A percentile compares a stretch with the other conserved stretches of the same genome.
Evolutionary conservation across 2,329 filamentous ascomycete genomes (phyloP).

Genomic region (Pseudocercospora cruenta): DNA sequence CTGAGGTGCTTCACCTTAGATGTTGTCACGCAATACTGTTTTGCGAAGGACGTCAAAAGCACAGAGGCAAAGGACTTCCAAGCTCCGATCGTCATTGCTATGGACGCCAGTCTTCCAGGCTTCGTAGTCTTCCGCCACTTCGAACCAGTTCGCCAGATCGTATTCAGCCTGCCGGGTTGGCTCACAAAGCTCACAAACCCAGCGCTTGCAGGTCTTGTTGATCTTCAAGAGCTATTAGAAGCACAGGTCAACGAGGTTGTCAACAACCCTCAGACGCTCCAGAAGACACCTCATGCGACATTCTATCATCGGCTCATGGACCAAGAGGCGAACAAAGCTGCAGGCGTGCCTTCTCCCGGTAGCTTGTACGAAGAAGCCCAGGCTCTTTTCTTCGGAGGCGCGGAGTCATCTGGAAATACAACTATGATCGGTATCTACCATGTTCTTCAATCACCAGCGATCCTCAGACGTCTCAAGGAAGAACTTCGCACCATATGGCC

Average conservation of each 20-base stretch:
- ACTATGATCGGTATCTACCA: constrained; percentile 48
- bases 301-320: constrained; percentile 44
- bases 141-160: constrained; percentile 41
- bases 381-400: constrained; percentile 52
- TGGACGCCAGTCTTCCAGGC: constrained; percentile 43
- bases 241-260: constrained; percentile 40
- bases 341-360: constrained; percentile 37
- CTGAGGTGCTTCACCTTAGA: constrained; percentile 45
- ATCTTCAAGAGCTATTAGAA: constrained; percentile 42
- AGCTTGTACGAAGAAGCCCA: constrained; percentile 51
- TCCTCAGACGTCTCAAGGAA: constrained; percentile 41
- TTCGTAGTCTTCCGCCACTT: constrained; percentile 49
- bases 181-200: constrained; percentile 44
- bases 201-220: constrained; percentile 42
- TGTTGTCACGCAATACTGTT: constrained; percentile 47
- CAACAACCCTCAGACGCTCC: constrained; percentile 37
- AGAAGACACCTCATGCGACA: constrained; percentile 42
- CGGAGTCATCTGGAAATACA: constrained; percentile 50
- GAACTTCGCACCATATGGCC: constrained; percentile 40
- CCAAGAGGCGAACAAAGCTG: constrained; percentile 38
- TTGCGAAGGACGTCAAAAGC: constrained; percentile 45
- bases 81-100: constrained; percentile 47
- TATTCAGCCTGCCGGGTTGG: constrained; percentile 43
- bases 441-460: constrained; percentile 42
- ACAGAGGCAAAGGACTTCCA: constrained; percentile 45